Base-by-base conservation (phyloP, 306 rosid species). In the Alnus glutinosa region DNA sequence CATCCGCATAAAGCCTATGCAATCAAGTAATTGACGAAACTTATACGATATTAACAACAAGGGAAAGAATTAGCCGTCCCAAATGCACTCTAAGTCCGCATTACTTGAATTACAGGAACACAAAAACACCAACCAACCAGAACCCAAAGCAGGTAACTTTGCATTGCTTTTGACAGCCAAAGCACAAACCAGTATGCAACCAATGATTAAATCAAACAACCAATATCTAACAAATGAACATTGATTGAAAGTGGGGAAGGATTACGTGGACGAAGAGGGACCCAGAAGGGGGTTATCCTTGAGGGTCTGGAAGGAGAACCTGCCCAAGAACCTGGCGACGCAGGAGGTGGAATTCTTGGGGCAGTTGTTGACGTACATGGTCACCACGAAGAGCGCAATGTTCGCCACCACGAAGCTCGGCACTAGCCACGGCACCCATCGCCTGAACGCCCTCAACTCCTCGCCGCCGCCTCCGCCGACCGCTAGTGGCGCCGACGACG, bases 261-360 rank as follows among this genome's bases (percentile, higher is more conserved):
- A 86, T 85, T 68, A 92, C 97, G 97, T 88, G 50, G 78, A 18
- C 47, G 96, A 77, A 88, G 97, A 92, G 81, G 97, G 97, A 55
- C 96, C 97, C 18, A 92, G 84, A 83, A 92, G 93, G 28, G 92
- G 97, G 55, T 92, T 92, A 70, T 92, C 94, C 28, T 86, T 90
- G n/a, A 92, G 83, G 5, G 97, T 89, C 77, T 92, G 94, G 80
- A 92, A 92, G 3, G 97, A 85, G 83, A 92, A 84, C 47, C 94
- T 86, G n/a, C 97, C 97, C 30, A 92, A 82, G 77, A 89, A 92
- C 28, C 85, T 50, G 28, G 57, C 90, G 77, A 92, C 63, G 74
- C 97, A 90, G 3, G 87, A 75, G 63, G 10, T 15, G 0, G 89
- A 85, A 68, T 86, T 55, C 73, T 88, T 52, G 6, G 97, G 96